Base-by-base conservation (phyloP, 2,329 filamentous ascomycete species). In the Pseudogymnoascus sp. region DNA sequence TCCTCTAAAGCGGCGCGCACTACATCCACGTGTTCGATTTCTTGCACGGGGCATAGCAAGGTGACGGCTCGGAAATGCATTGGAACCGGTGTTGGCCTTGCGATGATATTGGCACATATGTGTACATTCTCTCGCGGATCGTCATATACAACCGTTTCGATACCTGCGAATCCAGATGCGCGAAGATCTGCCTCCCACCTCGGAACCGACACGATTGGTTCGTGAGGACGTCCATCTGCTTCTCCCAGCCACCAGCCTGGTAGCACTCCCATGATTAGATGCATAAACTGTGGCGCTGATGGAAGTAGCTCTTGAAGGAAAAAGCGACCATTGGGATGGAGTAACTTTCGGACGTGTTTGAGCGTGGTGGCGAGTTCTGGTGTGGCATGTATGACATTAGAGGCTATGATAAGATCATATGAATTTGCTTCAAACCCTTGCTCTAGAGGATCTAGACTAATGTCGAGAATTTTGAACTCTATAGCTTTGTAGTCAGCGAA, bases 391-490 rank as follows among this genome's bases (percentile, higher is more conserved):
- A 71, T 35, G 17, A 71, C 69, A 61, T 70, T 70, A 2, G 66
- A 11, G 1, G 71, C 69, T 62, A 72, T 47, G 10, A 72, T 68
- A 21, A 72, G 60, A 63, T 72, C 71, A 63, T 66, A 78, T 1
- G 63, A 63, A 3, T 66, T 69, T 0, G 64, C 68, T 23, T 72
- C 70, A 47, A 76, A 76, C 7, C 75, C 75, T 64, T 78, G 76
- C 4, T 64, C 63, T 0, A 61, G 59, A 2, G 72, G 71, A 33
- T 74, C 71, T 35, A 70, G 64, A 26, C 71, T 69, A 31, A 77
- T 74, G 64, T 78, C 72, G 4, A 77, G 69, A 13, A 69, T 69
- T 63, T 66, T 67, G 65, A 69, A 77, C 10, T 68, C 66, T 62
- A 77, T 70, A 9, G 63, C 65, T 4, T 63, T 61, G 59, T 69